phyloP scores from a whole-genome alignment of 805 yeast genomes.

The Hanseniaspora singularis region DNA sequence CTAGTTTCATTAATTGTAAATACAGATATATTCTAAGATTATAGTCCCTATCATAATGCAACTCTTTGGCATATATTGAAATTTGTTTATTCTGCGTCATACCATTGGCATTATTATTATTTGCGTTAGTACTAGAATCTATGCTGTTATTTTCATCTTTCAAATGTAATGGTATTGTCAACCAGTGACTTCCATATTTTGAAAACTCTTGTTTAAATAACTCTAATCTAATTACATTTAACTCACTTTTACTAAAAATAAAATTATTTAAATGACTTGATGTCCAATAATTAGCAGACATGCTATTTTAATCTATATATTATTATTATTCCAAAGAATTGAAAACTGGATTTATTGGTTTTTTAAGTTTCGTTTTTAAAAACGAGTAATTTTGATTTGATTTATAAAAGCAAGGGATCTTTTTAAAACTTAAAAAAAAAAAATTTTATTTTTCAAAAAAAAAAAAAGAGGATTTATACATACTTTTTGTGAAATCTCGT shows the following conservation, averaged over 20 bases:
- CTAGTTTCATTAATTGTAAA: slow-evolving; percentile 59
- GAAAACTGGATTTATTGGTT: too few relatives aligned
- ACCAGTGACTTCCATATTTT: slow-evolving; percentile 11
- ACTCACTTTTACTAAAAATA: slow-evolving; percentile 6
- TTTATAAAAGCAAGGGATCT: too few relatives aligned
- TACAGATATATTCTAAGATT: slow-evolving; percentile 71
- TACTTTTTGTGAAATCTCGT: too few relatives aligned
- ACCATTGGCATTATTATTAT: too few relatives aligned
- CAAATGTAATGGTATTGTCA: slow-evolving; percentile 9
- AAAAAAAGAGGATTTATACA: too few relatives aligned
- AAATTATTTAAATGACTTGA: slow-evolving; percentile 54
- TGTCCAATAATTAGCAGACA: slow-evolving; percentile 81
- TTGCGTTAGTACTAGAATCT: too few relatives aligned
- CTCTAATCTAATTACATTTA: slow-evolving; percentile 11
- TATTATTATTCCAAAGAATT: too few relatives aligned
- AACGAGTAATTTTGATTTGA: too few relatives aligned
- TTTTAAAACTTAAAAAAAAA: too few relatives aligned
- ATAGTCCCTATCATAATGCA: slow-evolving; percentile 37
- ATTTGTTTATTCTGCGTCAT: slow-evolving; percentile 32
- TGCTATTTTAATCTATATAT: slow-evolving; percentile 13
- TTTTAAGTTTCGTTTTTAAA: too few relatives aligned
- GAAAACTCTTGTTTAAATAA: slow-evolving; percentile 9
- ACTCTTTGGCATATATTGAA: slow-evolving; percentile 31
- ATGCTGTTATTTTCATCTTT: neutral
- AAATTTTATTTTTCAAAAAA: too few relatives aligned